Evolutionary conservation across 2,329 filamentous ascomycete species (phyloP), one percentile per base, ranked within the genome.

Genomic region (Talaromyces albobiverticillius): DNA sequence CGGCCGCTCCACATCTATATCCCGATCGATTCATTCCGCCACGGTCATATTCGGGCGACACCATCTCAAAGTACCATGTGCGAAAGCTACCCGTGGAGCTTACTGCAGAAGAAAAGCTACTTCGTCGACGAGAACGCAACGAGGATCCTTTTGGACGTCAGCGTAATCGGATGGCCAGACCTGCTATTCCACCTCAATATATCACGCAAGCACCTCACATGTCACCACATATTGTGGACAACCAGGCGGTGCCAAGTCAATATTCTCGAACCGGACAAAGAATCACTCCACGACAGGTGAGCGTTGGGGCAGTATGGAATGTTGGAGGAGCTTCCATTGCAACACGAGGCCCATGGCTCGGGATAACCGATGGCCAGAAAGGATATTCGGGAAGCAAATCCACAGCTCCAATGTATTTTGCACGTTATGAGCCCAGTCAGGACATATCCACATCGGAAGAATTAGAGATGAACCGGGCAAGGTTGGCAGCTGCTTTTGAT

Each of bases 401-500:
- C 1, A 89, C 85, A 65, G 89, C 89, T 36, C 87, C 86, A 5
- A 70, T 82, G 61, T 82, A 82, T 65, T 77, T 73, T 29, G 83
- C 81, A 43, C 76, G 74, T 50, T 87, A 85, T 62, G 18, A 18
- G 20, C 67, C 82, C 31, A 73, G 77, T 36, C 73, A 71, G 50
- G 66, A 68, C 20, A n/a, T 38, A 46, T 76, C 77, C 32, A 71
- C 76, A 1, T 79, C 82, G 34, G 83, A 88, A 34, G 83, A 90
- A 38, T 73, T 80, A 11, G 82, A 87, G 54, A 84, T 82, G 50
- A 88, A 95, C 65, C 83, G 88, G 63, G 81, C 82, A 38, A 84
- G 90, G 25, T 73, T 99, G 53, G 91, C 92, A 8, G 76, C 86
- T 14, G 94, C 94, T 2, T 78, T 97, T 49, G 82, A 89, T n/a